Evolutionary conservation across 371 early-diverging fungal genomes (phyloP).

Genomic region (Zychaea mexicana): DNA sequence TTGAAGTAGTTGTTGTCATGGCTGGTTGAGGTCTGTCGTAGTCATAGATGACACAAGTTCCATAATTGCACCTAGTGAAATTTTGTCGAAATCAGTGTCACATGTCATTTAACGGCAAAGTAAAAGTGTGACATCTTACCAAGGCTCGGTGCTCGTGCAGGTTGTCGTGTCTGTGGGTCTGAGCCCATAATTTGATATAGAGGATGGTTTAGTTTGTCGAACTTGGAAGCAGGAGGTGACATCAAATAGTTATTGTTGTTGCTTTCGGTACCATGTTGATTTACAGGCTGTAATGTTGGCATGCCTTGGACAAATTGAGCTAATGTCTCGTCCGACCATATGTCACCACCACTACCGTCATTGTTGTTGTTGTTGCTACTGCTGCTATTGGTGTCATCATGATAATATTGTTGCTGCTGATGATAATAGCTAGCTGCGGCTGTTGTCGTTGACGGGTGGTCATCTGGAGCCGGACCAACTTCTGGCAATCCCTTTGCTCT

Average conservation of each 20-base stretch:
- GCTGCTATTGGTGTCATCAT: not conserved
- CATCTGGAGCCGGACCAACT: slow-evolving; percentile 13
- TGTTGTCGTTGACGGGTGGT: too few species aligned
- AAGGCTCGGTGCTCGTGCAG: slow-evolving; percentile 30
- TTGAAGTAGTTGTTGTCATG: slow-evolving; percentile 18
- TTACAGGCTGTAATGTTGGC: slow-evolving; percentile 17
- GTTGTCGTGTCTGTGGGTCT: slow-evolving; percentile 22
- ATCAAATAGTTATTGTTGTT: not conserved
- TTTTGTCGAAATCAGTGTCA: too few species aligned
- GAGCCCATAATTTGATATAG: slow-evolving; percentile 28
- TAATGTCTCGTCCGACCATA: slow-evolving; percentile 14
- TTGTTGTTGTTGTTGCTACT: not conserved
- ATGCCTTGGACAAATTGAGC: slow-evolving; percentile 13
- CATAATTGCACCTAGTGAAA: slow-evolving; percentile 13
- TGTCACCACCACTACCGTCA: not conserved
- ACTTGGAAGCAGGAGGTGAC: not conserved
- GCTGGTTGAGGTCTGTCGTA: slow-evolving; percentile 40
- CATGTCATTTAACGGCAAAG: too few species aligned
- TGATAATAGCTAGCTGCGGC: too few species aligned
- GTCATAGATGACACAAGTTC: slow-evolving; percentile 18
- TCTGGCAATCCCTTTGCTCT: slow-evolving; percentile 37
- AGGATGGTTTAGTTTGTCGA: slow-evolving; percentile 13
- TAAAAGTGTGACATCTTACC: slow-evolving; percentile 21
- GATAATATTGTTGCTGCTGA: not conserved
- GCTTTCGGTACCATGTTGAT: not conserved